phyloP scores from a whole-genome alignment of 169 alveolate genomes.

The Perkinsus chesapeaki region DNA sequence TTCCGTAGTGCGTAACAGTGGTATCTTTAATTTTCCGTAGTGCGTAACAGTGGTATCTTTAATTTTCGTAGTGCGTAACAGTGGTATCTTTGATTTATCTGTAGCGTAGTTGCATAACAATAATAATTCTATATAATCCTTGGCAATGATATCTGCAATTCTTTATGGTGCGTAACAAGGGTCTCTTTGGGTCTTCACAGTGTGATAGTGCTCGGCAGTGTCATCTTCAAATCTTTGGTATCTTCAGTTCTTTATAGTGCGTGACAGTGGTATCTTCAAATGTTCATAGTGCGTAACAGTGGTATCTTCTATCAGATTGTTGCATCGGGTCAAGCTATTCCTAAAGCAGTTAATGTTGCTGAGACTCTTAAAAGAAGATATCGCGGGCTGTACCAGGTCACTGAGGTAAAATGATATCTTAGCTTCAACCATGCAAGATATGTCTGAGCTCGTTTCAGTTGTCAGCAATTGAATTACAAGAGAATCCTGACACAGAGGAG shows the following conservation, averaged over 20 bases:
- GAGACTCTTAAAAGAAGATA: conserved; percentile 19
- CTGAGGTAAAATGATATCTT: neutral
- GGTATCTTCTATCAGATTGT: neutral
- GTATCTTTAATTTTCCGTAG: neutral
- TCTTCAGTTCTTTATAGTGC: neutral
- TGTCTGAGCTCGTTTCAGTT: neutral
- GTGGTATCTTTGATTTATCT: neutral
- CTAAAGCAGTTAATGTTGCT: conserved; percentile 22
- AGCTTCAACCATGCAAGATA: neutral
- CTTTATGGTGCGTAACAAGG: no score
- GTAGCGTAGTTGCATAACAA: conserved; percentile 10
- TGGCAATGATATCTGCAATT: neutral
- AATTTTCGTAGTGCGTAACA: no score
- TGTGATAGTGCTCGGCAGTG: neutral
- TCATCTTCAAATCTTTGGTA: no score
- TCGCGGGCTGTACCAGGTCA: conserved; percentile 18
- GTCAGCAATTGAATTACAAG: neutral
- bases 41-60: neutral
- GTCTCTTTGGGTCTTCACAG: neutral
- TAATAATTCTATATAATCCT: neutral
- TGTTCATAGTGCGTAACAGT: neutral
- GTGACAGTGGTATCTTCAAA: neutral
- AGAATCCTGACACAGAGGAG: neutral
- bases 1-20: no score
- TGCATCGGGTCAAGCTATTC: conserved; percentile 19